A percentile compares a stretch with the other conserved stretches of the same genome.
These are phyloP conservation scores for Ogataea ramenticola DNA, from an alignment of 805 yeast genomes.

Conservation along the genomic window DNA sequence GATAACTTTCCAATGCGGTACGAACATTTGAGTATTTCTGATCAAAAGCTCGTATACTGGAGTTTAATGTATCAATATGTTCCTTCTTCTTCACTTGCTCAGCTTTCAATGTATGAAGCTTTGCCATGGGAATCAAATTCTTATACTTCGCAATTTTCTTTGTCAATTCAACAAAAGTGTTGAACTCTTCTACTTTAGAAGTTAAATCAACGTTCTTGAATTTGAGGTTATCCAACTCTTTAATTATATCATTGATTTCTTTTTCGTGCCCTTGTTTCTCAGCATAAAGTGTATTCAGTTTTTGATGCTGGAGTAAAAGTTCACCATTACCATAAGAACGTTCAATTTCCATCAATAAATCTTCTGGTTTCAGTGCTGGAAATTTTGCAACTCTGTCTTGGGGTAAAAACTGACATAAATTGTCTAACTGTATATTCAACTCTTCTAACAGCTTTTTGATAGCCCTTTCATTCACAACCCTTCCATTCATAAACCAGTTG, in stretches of 20 bases:
- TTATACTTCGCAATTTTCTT: slow-evolving; percentile 30
- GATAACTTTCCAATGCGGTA: background rate
- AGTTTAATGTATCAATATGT: slow-evolving; percentile 17
- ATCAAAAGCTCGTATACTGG: slow-evolving; percentile 1
- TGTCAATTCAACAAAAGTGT: slow-evolving; percentile 37
- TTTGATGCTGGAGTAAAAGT: slow-evolving; percentile 48
- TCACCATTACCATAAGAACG: slow-evolving; percentile 65
- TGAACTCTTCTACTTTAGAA: slow-evolving; percentile 39
- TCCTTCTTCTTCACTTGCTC: slow-evolving; percentile 23
- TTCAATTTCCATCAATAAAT: slow-evolving; percentile 68
- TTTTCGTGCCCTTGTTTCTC: slow-evolving; percentile 23
- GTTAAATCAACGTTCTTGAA: slow-evolving; percentile 31
- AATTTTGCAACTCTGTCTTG: slow-evolving; percentile 94
- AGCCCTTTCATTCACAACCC: slow-evolving; percentile 30
- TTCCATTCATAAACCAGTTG: slow-evolving; percentile 44
- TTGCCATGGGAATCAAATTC: slow-evolving; percentile 29
- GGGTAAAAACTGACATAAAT: slow-evolving; percentile 88
- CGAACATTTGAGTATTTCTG: background rate
- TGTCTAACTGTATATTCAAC: slow-evolving; percentile 79
- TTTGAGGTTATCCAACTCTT: slow-evolving; percentile 26
- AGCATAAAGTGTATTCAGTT: slow-evolving; percentile 45
- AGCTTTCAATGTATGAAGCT: slow-evolving; percentile 27
- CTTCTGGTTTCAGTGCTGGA: slow-evolving; percentile 73
- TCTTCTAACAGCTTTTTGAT: slow-evolving; percentile 38
- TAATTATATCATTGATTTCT: slow-evolving; percentile 23